These are phyloP conservation scores for Phytophthora sp. DNA, from an alignment of 352 stramenopile genomes.

Conservation along the genomic window DNA sequence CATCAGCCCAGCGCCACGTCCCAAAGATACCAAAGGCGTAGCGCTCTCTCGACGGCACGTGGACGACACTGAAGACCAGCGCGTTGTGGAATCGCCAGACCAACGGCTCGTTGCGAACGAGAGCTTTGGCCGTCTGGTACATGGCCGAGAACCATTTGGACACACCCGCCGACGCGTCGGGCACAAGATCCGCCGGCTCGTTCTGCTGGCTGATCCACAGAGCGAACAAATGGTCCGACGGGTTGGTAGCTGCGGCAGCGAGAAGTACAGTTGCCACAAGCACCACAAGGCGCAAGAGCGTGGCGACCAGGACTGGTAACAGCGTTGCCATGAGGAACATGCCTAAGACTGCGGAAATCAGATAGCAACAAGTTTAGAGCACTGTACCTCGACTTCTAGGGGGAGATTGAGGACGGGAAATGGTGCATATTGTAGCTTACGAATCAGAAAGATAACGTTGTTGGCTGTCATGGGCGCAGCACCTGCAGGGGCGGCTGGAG, in stretches of 20 bases:
- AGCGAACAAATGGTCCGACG: constrained; percentile 75
- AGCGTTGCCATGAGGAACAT: constrained; percentile 77
- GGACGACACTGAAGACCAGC: constrained; percentile 68
- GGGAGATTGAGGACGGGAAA: neutral
- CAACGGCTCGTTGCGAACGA: constrained; percentile 68
- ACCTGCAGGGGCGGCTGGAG: constrained; percentile 26
- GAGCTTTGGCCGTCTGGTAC: constrained; percentile 71
- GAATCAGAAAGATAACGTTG: constrained; percentile 76
- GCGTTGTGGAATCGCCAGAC: constrained; percentile 70
- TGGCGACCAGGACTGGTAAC: constrained; percentile 58
- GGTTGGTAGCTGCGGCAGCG: constrained; percentile 57
- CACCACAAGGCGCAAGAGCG: constrained; percentile 47
- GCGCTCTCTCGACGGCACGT: constrained; percentile 63
- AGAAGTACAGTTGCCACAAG: constrained; percentile 38
- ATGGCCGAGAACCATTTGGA: constrained; percentile 75
- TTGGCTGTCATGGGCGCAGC: constrained; percentile 53
- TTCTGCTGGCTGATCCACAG: constrained; percentile 70
- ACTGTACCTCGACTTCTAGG: constrained; percentile 9
- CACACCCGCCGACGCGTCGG: constrained; percentile 55
- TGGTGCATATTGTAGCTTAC: constrained; percentile 34
- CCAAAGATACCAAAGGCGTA: constrained; percentile 74
- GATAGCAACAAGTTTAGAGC: constrained; percentile 10
- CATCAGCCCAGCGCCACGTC: constrained; percentile 78
- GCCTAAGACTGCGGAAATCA: constrained; percentile 48
- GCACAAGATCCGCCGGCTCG: constrained; percentile 34